phyloP scores from a whole-genome alignment of 2,329 filamentous ascomycete species.

The Simplicillium sp. region DNA sequence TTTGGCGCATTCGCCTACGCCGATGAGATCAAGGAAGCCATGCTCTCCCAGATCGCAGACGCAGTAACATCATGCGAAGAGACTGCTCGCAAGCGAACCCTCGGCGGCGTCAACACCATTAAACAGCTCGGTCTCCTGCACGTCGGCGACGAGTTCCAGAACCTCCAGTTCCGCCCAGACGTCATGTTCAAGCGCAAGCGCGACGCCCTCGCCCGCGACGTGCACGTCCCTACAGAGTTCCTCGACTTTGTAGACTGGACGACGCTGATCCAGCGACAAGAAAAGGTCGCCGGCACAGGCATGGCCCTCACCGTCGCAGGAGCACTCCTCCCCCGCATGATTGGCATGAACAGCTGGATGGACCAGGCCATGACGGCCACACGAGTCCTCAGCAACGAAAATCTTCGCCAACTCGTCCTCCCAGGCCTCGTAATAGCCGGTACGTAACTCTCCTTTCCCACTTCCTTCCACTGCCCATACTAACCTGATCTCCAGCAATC shows the following conservation, averaged over 20 bases:
- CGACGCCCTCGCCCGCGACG: conserved; percentile 72
- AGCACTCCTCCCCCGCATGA: conserved; percentile 69
- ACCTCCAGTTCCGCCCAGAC: conserved; percentile 80
- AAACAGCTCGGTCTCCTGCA: conserved; percentile 83
- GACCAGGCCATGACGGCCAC: conserved; percentile 76
- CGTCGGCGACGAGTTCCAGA: conserved; percentile 76
- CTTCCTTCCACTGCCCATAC: conserved; percentile 4
- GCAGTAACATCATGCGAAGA: conserved; percentile 77
- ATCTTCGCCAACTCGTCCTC: conserved; percentile 69
- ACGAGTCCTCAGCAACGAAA: conserved; percentile 73
- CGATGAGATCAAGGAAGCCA: conserved; percentile 83
- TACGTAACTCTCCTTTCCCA: conserved; percentile 36
- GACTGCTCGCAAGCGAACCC: conserved; percentile 67
- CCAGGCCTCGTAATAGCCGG: conserved; percentile 71
- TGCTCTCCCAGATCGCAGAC: conserved; percentile 77
- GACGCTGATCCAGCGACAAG: conserved; percentile 76
- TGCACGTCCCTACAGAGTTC: conserved; percentile 79
- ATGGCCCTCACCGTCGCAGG: conserved; percentile 90
- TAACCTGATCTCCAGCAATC: conserved; percentile 43
- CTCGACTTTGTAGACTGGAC: conserved; percentile 90
- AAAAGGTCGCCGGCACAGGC: conserved; percentile 88
- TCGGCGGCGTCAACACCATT: conserved; percentile 74
- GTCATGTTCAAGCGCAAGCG: conserved; percentile 86
- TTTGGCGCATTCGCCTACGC: conserved; percentile 84
- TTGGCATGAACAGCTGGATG: conserved; percentile 81